phyloP scores from a whole-genome alignment of 1,284 basidiomycete genomes.

The Coriolopsis trogii region DNA sequence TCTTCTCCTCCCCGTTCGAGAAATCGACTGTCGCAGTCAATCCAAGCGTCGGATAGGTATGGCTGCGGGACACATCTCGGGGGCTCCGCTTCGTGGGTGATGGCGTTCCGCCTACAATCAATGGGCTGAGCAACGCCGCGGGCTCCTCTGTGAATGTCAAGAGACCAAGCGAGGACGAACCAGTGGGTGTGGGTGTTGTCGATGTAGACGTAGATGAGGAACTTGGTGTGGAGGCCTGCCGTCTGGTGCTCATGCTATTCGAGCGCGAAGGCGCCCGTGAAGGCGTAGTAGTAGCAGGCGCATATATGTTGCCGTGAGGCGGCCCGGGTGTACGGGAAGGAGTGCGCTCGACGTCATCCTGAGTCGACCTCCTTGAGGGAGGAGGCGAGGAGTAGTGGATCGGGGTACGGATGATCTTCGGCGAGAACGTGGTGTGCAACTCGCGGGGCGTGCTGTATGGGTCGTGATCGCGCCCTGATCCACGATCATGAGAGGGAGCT shows the following conservation, averaged over 20 bases:
- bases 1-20: slow-evolving; percentile 37
- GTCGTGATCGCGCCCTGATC: slow-evolving; percentile 21
- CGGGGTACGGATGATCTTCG: slow-evolving; percentile 66
- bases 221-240: slow-evolving; percentile 23
- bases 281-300: slow-evolving; percentile 20
- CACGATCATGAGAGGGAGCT: slow-evolving; percentile 16
- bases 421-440: slow-evolving; percentile 66
- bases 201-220: slow-evolving; percentile 18
- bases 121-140: slow-evolving; percentile 52
- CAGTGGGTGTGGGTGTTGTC: slow-evolving; percentile 27
- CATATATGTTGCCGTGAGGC: slow-evolving; percentile 30
- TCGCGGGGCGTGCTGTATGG: slow-evolving; percentile 50
- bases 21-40: slow-evolving; percentile 21
- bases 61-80: slow-evolving; percentile 37
- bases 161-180: slow-evolving; percentile 26
- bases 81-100: slow-evolving; percentile 25
- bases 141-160: slow-evolving; percentile 56
- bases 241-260: slow-evolving; percentile 20
- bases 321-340: slow-evolving; percentile 18
- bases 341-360: slow-evolving; percentile 16
- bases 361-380: slow-evolving; percentile 12
- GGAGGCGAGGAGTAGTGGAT: slow-evolving; percentile 45
- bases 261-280: slow-evolving; percentile 25
- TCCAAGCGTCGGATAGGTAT: slow-evolving; percentile 43
- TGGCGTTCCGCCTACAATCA: slow-evolving; percentile 44